These are phyloP conservation scores for Tricholomella constricta DNA, from an alignment of 768 basidiomycete genomes.

Conservation along the genomic window DNA sequence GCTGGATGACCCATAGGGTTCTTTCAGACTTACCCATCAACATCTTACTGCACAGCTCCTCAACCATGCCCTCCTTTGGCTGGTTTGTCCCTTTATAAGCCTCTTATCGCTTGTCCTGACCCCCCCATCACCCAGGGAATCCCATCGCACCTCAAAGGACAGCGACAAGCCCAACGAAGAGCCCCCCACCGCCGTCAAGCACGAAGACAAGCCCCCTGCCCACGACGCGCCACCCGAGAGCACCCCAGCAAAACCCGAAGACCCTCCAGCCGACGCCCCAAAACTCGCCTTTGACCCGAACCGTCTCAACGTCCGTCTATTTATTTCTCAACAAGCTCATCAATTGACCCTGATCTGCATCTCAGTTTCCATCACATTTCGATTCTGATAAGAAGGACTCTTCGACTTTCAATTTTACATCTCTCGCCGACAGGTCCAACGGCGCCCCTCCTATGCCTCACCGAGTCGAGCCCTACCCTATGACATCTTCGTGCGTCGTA, in stretches of 20 bases:
- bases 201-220: background rate
- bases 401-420: constrained; percentile 17
- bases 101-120: constrained; percentile 28
- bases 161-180: constrained; percentile 8
- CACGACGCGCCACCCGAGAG: constrained; percentile 12
- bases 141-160: constrained; percentile 13
- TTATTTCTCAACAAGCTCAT: constrained; percentile 30
- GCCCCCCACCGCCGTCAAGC: constrained; percentile 10
- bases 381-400: constrained; percentile 40
- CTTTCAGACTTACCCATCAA: constrained; percentile 20
- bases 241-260: constrained; percentile 8
- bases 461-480: constrained; percentile 40
- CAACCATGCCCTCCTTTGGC: constrained; percentile 34
- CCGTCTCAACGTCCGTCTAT: constrained; percentile 34
- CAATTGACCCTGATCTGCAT: constrained; percentile 35
- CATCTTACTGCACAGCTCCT: constrained; percentile 22
- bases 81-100: constrained; percentile 33
- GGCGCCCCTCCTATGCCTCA: constrained; percentile 47
- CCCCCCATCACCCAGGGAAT: constrained; percentile 24
- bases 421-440: constrained; percentile 17
- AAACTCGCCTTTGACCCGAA: constrained; percentile 10
- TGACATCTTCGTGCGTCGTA: constrained; percentile 33
- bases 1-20: constrained; percentile 18
- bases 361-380: constrained; percentile 35
- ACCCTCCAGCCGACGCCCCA: constrained; percentile 7